Evolutionary conservation across 1,139 yeast species (phyloP).

Genomic region (Candida frijolesensis): DNA sequence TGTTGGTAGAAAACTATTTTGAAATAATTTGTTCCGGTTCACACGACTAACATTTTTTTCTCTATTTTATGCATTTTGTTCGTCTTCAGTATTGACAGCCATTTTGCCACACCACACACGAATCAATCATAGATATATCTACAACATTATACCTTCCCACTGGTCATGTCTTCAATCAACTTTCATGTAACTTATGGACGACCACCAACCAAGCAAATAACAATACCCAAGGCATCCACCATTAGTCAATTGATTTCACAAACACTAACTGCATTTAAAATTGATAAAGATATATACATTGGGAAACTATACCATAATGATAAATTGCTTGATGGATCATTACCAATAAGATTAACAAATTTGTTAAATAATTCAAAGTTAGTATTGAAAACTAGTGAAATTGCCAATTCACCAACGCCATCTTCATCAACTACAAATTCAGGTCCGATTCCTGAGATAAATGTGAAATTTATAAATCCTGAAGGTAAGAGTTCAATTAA

Average conservation of each 20-base stretch:
- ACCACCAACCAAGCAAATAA: conserved; percentile 27
- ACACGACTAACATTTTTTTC: no score
- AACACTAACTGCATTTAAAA: conserved; percentile 15
- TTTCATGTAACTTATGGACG: conserved; percentile 24
- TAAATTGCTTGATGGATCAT: conserved; percentile 33
- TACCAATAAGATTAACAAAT: conserved; percentile 37
- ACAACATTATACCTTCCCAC: not conserved
- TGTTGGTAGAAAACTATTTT: no score
- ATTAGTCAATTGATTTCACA: conserved; percentile 31
- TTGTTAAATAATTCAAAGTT: conserved; percentile 37
- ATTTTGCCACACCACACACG: not conserved
- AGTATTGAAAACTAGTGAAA: conserved; percentile 20
- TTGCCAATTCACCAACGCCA: conserved; percentile 4
- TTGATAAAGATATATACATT: conserved; percentile 11
- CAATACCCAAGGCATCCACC: conserved; percentile 25
- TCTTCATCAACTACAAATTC: not conserved
- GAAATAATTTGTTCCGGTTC: not conserved
- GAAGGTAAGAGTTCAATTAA: conserved; percentile 7
- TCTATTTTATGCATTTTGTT: no score
- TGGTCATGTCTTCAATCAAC: conserved; percentile 17
- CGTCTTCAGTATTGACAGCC: no score
- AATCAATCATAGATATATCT: conserved; percentile 7
- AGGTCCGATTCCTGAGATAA: conserved; percentile 20
- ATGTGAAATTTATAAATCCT: conserved; percentile 26
- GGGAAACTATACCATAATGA: conserved; percentile 33